Conservation (phyloP, 2,329 filamentous ascomycete genomes). For the Coniella vitis region DNA sequence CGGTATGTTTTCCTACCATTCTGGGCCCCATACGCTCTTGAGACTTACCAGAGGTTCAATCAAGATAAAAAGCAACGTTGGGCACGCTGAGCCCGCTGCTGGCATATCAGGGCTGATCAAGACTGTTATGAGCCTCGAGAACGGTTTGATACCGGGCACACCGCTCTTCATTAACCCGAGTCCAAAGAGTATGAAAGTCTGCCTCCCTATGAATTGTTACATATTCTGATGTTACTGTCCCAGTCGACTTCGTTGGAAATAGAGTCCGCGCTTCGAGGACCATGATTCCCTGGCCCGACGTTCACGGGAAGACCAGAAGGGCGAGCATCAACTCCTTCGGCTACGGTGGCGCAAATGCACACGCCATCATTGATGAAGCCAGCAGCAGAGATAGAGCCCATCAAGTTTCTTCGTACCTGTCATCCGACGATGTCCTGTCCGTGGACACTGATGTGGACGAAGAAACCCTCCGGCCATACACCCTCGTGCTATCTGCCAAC, state of each 20-base stretch:
- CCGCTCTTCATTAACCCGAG: background rate
- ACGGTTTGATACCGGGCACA: background rate
- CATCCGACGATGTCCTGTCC: background rate
- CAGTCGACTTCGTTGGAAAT: constrained; percentile 8
- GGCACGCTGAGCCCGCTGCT: constrained; percentile 19
- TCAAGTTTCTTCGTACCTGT: background rate
- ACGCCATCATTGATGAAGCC: constrained; percentile 1
- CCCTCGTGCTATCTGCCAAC: background rate
- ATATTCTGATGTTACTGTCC: no score
- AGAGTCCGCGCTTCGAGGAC: background rate
- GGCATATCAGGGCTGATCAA: constrained; percentile 20
- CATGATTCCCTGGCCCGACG: background rate
- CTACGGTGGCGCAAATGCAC: background rate
- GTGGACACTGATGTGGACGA: background rate
- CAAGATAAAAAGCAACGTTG: constrained; percentile 22
- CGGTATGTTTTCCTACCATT: no score
- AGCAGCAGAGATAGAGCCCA: no score
- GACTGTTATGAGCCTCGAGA: constrained; percentile 12
- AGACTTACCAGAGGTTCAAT: no score
- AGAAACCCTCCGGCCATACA: background rate
- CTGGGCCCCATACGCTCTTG: no score
- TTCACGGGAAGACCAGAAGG: background rate
- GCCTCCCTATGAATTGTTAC: no score
- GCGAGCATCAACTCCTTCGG: background rate
- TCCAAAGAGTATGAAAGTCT: no score